A percentile compares a stretch with the other conserved stretches of the same genome.
Conservation (phyloP, 2,329 filamentous ascomycete genomes). For the Ophiostoma perfectum region DNA sequence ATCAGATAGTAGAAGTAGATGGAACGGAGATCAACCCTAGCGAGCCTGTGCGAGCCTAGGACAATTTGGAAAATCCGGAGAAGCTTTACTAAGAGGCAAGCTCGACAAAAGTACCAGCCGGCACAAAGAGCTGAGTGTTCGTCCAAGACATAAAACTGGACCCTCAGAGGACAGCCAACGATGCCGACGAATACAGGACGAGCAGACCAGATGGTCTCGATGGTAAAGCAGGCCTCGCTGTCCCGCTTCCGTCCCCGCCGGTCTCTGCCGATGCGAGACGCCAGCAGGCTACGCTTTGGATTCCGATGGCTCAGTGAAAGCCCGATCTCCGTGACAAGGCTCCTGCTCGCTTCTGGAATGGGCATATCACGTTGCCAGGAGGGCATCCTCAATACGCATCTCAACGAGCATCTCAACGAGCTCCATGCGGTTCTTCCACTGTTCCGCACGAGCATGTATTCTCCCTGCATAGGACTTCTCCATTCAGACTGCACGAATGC, state of each 20-base stretch:
- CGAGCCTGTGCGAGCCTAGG: background rate
- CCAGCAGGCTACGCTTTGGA: too few relatives aligned
- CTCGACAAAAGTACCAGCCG: background rate
- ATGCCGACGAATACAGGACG: too few relatives aligned
- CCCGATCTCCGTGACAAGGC: background rate
- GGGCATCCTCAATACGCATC: background rate
- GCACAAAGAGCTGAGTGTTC: background rate
- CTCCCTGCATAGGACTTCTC: background rate
- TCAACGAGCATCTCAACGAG: too few relatives aligned
- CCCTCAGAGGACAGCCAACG: background rate
- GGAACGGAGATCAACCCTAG: background rate
- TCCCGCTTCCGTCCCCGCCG: background rate
- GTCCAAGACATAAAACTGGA: constrained; percentile 3
- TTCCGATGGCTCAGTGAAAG: background rate
- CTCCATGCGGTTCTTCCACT: background rate
- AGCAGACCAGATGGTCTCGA: too few relatives aligned
- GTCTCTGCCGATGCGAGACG: background rate
- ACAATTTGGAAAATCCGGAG: background rate
- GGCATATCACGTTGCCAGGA: background rate
- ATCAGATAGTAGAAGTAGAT: background rate
- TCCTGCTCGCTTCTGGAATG: background rate
- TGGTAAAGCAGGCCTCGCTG: background rate
- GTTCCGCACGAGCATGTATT: too few relatives aligned
- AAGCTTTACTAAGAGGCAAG: background rate
- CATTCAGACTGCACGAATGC: background rate